phyloP scores from a whole-genome alignment of 2,329 filamentous ascomycete species.

The Triangularia setosa region DNA sequence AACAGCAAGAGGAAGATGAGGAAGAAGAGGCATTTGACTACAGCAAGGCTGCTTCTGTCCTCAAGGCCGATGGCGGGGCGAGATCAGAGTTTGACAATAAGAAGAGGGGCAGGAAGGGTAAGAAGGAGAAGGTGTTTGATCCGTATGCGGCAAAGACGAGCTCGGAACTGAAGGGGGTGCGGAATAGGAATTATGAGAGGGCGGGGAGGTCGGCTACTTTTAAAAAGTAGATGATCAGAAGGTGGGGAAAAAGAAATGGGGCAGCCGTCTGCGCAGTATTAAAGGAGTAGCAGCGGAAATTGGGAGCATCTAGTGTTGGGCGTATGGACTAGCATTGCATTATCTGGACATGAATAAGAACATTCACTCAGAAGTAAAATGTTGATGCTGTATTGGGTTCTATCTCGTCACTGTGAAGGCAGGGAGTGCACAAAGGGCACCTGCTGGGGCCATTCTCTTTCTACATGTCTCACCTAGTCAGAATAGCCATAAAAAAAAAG shows the following conservation, averaged over 20 bases:
- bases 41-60: slow-evolving; percentile 33
- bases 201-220: slow-evolving; percentile 37
- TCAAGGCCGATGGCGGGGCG: slow-evolving; percentile 26
- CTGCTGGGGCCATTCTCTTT: no score
- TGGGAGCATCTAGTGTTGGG: no score
- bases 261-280: no score
- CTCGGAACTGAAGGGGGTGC: slow-evolving; percentile 31
- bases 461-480: no score
- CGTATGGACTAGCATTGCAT: no score
- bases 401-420: no score
- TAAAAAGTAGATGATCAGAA: slow-evolving; percentile 37
- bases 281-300: no score
- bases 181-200: slow-evolving; percentile 32
- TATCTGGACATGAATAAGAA: no score
- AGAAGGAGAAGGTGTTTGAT: slow-evolving; percentile 31
- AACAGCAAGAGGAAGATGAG: slow-evolving; percentile 21
- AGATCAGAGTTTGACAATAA: slow-evolving; percentile 13
- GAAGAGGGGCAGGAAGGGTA: slow-evolving; percentile 13
- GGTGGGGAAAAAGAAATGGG: not conserved
- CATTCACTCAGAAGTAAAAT: no score
- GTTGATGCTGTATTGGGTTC: no score
- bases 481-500: no score
- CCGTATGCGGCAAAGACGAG: slow-evolving; percentile 31
- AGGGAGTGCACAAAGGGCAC: no score
- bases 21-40: slow-evolving; percentile 36